Evolutionary conservation across 306 rosid species (phyloP).

Genomic region (Cicer pinnatifidum): DNA sequence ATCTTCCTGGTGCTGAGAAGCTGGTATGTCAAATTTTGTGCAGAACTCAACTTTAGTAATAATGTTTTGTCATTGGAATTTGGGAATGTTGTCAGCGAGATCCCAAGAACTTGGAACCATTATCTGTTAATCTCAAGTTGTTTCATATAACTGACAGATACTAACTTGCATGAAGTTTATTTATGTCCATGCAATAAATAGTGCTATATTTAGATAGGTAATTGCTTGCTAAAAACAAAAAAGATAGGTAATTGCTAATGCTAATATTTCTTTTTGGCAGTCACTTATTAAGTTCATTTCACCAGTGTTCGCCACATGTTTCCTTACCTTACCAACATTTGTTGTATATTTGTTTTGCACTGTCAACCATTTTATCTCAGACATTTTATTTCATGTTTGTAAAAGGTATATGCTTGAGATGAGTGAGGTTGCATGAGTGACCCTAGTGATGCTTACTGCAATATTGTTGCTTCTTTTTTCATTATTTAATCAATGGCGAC

Average conservation of each 20-base stretch:
- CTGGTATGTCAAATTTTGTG: slow-evolving; percentile 60
- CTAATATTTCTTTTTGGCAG: background rate
- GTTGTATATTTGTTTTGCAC: slow-evolving; percentile 27
- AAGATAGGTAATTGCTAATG: slow-evolving; percentile 5
- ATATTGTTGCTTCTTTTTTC: slow-evolving; percentile 36
- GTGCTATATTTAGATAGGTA: slow-evolving; percentile 6
- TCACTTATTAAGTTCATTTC: slow-evolving; percentile 9
- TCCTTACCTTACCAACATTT: slow-evolving; percentile 16
- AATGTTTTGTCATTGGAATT: slow-evolving; percentile 22
- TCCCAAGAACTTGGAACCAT: slow-evolving; percentile 7
- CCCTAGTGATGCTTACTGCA: slow-evolving; percentile 23
- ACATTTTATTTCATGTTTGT: slow-evolving; percentile 18
- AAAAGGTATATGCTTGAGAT: slow-evolving; percentile 11
- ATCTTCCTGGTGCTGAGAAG: slow-evolving; percentile 99
- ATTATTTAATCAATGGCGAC: background rate
- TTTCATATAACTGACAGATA: slow-evolving; percentile 8
- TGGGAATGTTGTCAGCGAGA: background rate
- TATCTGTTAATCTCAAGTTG: slow-evolving; percentile 19
- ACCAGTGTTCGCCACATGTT: slow-evolving; percentile 6
- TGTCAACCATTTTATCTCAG: slow-evolving; percentile 2
- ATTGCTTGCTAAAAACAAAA: background rate
- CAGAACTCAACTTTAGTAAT: slow-evolving; percentile 17
- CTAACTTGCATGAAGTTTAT: slow-evolving; percentile 34
- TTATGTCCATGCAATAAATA: slow-evolving; percentile 11
- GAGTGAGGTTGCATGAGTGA: background rate